Conservation (phyloP, 352 stramenopile genomes). For the Phytopythium ostracodes region DNA sequence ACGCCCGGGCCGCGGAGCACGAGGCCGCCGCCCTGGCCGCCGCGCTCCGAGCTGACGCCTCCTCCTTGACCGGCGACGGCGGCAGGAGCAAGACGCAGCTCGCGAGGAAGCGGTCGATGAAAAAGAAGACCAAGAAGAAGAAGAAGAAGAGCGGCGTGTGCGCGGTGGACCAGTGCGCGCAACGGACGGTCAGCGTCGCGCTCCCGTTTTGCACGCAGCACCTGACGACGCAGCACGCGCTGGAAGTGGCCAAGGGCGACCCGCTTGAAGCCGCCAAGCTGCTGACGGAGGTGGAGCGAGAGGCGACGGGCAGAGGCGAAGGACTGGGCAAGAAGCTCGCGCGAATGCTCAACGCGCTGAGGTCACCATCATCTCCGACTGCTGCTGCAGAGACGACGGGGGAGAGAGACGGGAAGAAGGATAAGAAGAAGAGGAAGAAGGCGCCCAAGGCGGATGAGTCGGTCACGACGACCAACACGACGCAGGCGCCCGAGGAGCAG, state of each 20-base stretch:
- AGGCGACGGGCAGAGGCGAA: neutral
- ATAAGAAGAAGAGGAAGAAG: neutral
- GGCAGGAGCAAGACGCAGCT: neutral
- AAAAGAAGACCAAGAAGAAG: slow-evolving; percentile 19
- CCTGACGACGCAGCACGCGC: slow-evolving; percentile 62
- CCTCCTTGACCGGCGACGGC: slow-evolving; percentile 10
- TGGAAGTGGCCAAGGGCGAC: slow-evolving; percentile 51
- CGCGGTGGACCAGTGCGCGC: neutral
- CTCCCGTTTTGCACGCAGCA: slow-evolving; percentile 41
- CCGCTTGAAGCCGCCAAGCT: slow-evolving; percentile 58
- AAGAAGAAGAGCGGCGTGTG: neutral
- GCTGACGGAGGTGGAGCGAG: slow-evolving; percentile 20
- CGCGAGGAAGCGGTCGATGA: slow-evolving; percentile 12
- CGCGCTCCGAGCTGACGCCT: slow-evolving; percentile 30
- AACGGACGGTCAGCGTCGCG: neutral
- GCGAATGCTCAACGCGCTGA: neutral
- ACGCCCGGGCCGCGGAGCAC: slow-evolving; percentile 45
- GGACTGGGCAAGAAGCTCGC: neutral
- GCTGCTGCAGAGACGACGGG: too few relatives aligned
- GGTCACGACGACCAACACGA: neutral
- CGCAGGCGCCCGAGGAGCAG: neutral
- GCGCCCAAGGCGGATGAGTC: neutral
- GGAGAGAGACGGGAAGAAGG: too few relatives aligned
- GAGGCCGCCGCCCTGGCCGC: slow-evolving; percentile 48
- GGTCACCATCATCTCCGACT: neutral